These are phyloP conservation scores for Phytopythium aichiense DNA, from an alignment of 352 stramenopile genomes.

Conservation along the genomic window DNA sequence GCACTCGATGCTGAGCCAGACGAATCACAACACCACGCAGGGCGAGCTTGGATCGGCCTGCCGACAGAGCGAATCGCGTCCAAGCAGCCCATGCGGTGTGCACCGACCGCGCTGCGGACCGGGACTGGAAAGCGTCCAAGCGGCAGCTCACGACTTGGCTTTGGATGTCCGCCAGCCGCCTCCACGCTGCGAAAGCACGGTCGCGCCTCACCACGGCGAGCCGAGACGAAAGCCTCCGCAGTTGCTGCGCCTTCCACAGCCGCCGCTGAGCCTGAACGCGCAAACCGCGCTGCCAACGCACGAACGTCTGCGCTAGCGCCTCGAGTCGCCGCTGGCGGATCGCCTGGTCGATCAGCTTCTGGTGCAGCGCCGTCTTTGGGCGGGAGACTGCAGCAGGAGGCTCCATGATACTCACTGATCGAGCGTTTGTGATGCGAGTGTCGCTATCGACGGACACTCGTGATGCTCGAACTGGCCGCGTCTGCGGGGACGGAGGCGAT, in stretches of 20 bases:
- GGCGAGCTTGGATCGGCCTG: not conserved
- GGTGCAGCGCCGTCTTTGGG: conserved; percentile 33
- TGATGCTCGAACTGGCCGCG: not conserved
- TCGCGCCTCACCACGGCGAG: conserved; percentile 29
- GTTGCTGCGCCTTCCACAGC: conserved; percentile 23
- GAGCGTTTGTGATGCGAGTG: not conserved
- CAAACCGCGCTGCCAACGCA: conserved; percentile 50
- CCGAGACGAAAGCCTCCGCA: conserved; percentile 11
- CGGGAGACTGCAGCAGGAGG: not conserved
- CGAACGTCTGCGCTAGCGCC: conserved; percentile 32
- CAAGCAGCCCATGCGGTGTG: conserved; percentile 24
- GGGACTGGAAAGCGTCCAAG: conserved; percentile 44
- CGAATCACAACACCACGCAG: conserved; percentile 13
- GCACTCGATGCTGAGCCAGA: conserved; percentile 1
- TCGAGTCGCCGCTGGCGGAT: conserved; percentile 39
- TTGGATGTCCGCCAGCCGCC: conserved; percentile 13
- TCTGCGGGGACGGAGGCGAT: not conserved
- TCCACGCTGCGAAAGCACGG: conserved; percentile 36
- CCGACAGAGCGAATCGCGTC: conserved; percentile 6
- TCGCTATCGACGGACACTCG: not conserved
- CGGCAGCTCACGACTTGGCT: conserved; percentile 34
- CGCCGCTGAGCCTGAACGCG: conserved; percentile 44
- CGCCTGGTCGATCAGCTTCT: conserved; percentile 57
- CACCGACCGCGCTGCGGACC: conserved; percentile 14
- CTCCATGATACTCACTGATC: not conserved